phyloP scores from a whole-genome alignment of 305 asterid species.

The Solanum hybrid region DNA sequence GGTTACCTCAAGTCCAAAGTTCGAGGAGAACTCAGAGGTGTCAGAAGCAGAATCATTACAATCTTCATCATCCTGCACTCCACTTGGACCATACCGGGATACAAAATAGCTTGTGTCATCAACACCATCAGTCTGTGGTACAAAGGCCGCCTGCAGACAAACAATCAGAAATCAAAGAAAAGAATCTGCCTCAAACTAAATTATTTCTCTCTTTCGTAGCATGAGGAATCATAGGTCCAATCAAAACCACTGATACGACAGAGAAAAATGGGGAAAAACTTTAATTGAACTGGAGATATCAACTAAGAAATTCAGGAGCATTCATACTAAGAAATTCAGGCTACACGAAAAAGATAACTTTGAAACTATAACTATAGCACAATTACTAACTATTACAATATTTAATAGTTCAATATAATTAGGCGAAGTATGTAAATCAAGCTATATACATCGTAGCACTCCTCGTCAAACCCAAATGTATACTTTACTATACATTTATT shows the following conservation, averaged over 20 bases:
- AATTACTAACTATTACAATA: not conserved
- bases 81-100: constrained; percentile 54
- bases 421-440: not conserved
- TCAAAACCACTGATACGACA: not conserved
- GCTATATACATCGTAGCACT: too few species aligned
- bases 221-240: not conserved
- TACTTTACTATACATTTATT: not conserved
- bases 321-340: not conserved
- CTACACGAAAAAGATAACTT: not conserved
- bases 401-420: not conserved
- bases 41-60: constrained; percentile 49
- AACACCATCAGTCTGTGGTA: constrained; percentile 72
- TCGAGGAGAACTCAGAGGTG: constrained; percentile 41
- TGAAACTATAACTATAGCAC: not conserved
- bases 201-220: not conserved
- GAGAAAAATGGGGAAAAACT: not conserved
- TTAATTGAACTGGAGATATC: not conserved
- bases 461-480: not conserved
- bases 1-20: constrained; percentile 53
- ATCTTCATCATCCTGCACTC: constrained; percentile 41
- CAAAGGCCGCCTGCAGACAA: constrained; percentile 72
- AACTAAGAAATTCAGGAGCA: not conserved
- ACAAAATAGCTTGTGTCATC: constrained; percentile 93
- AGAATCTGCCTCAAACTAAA: not conserved
- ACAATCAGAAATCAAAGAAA: not conserved